Base-by-base conservation (phyloP, 331 rosid species). In the Rosa hybrid region DNA sequence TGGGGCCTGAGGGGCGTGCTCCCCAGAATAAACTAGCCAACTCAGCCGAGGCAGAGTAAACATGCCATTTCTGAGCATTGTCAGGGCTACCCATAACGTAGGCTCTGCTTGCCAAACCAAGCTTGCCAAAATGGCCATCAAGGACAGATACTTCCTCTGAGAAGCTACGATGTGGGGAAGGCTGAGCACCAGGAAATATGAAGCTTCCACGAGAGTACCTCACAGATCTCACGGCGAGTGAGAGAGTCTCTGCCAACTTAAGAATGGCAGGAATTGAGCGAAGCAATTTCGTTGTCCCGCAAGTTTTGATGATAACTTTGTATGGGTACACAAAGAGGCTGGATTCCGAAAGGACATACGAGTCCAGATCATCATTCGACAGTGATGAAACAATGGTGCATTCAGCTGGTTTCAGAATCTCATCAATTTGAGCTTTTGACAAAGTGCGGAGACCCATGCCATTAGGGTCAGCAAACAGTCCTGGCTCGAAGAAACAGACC, bases 271-370 rank as follows among this genome's bases (percentile, higher is more conserved):
- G 97, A 83, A 94, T 88, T 0, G 97, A 88, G 56, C 86, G 83
- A 69, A 94, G 98, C 88, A 94, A 72, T 73, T 94, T 94, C 0
- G 98, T 94, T 3, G 98, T 94, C 65, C 98, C 98, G 7, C 98
- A 92, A 9, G 98, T 94, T 82, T 94, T 94, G 84, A 94, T 94
- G 49, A 94, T 89, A 39, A 94, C 41, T 68, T 94, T 89, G 71
- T 89, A 90, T 2, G 98, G 90, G 70, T 89, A 90, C 70, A 94
- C 88, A 65, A 94, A 94, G 30, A 94, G 84, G 89, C 98, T 94
- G 9, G 98, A 94, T 79, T 94, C 98, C 0, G 98, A 92, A 23
- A 94, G 98, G 72, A 92, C 97, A 64, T 94, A 92, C 5, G 98
- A 94, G 81, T 94, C 98, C 59, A 94, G 81, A 71, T 82, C 14